Percentiles rank a stretch among this genome's conserved stretches.
Conservation (phyloP, 805 yeast species). For the Saturnispora sekii region DNA sequence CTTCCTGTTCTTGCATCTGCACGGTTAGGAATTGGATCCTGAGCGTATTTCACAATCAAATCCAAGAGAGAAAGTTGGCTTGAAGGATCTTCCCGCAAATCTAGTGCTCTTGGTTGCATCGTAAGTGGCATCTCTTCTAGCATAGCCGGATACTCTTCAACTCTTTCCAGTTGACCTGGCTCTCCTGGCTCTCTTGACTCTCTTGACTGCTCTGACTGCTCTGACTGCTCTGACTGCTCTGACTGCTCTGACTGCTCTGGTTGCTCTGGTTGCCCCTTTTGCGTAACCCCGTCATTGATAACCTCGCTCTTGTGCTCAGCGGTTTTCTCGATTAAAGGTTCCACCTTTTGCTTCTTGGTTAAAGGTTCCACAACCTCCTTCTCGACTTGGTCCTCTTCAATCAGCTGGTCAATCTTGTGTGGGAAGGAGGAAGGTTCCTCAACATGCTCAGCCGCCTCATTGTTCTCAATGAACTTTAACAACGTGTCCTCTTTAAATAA, state of each 20-base stretch:
- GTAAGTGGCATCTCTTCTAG: not conserved
- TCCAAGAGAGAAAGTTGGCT: constrained; percentile 11
- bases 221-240: not conserved
- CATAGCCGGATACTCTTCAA: not conserved
- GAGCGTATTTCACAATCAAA: constrained; percentile 22
- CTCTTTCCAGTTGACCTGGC: not conserved
- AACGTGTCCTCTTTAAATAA: constrained; percentile 22
- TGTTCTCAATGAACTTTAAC: not conserved
- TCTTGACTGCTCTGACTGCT: constrained; percentile 1
- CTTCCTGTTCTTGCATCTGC: constrained; percentile 23
- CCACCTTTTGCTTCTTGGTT: constrained; percentile 2
- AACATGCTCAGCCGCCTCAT: not conserved
- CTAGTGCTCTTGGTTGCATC: not conserved
- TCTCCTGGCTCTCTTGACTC: not conserved
- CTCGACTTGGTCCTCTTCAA: not conserved
- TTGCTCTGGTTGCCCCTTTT: not conserved
- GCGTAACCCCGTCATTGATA: not conserved
- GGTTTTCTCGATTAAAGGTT: constrained; percentile 1
- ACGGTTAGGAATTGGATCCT: constrained; percentile 17
- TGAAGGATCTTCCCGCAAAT: not conserved
- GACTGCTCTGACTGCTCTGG: not conserved
- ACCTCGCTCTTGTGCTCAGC: not conserved
- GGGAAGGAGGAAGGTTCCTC: constrained; percentile 3
- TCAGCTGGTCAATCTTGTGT: not conserved
- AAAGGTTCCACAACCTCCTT: not conserved